Conservation (phyloP, 2,329 filamentous ascomycete genomes). For the Trichoderma asperellum region DNA sequence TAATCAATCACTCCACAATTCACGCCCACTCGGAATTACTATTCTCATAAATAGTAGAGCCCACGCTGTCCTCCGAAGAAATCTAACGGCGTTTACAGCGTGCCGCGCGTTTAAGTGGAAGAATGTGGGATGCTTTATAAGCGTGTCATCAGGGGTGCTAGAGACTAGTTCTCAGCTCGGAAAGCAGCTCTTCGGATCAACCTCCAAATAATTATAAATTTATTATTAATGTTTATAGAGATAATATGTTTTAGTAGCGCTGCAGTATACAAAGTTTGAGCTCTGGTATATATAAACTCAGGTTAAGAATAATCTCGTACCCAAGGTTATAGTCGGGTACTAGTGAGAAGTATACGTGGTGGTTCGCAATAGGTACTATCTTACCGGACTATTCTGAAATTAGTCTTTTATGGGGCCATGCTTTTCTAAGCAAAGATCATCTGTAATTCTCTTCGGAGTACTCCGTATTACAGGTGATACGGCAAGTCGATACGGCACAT, state of each 20-base stretch:
- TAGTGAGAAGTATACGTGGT: background rate
- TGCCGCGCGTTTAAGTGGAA: background rate
- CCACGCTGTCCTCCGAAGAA: background rate
- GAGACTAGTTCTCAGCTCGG: background rate
- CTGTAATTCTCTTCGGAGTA: background rate
- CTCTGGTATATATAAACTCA: background rate
- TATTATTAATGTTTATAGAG: background rate
- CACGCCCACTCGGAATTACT: background rate
- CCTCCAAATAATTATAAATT: background rate
- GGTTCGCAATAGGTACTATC: background rate
- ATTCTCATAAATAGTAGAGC: background rate
- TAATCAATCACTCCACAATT: background rate
- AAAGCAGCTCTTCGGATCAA: background rate
- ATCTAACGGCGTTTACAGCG: background rate
- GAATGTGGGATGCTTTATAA: conserved; percentile 12
- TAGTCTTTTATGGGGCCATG: background rate
- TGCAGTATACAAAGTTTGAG: background rate
- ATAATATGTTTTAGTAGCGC: background rate
- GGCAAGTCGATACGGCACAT: background rate
- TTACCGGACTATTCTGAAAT: background rate
- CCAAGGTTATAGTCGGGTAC: background rate
- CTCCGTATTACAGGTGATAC: background rate
- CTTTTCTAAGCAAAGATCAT: background rate
- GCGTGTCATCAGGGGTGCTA: background rate
- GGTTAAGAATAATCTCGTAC: background rate